These are phyloP conservation scores for Peniophora sp. DNA, from an alignment of 1,284 basidiomycete genomes.

Conservation along the genomic window DNA sequence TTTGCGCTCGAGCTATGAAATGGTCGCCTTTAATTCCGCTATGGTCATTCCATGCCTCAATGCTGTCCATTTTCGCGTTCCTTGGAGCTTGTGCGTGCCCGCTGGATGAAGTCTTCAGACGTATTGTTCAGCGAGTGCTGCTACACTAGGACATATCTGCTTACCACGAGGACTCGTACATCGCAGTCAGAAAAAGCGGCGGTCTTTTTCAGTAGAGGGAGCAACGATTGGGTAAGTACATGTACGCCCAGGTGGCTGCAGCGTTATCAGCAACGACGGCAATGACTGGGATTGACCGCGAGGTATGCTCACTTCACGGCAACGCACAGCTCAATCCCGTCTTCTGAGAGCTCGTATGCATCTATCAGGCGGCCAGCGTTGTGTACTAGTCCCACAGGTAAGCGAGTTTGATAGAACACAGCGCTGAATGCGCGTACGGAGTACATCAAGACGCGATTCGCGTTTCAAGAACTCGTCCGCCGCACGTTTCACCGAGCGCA, in stretches of 20 bases:
- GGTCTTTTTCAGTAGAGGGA: too few relatives aligned
- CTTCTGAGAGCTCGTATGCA: background rate
- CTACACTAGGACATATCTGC: conserved; percentile 18
- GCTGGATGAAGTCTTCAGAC: background rate
- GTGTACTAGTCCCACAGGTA: conserved; percentile 29
- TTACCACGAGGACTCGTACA: too few relatives aligned
- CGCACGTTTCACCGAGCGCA: background rate
- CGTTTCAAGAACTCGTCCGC: background rate
- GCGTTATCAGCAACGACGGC: background rate
- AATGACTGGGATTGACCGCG: background rate
- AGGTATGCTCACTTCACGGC: conserved; percentile 9
- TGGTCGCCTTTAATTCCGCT: too few relatives aligned
- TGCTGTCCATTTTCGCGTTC: too few relatives aligned
- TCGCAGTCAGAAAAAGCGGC: too few relatives aligned
- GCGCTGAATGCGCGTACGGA: background rate
- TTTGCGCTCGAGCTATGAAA: too few relatives aligned
- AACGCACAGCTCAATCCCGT: conserved; percentile 13
- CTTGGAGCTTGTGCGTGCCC: too few relatives aligned
- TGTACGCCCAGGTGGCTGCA: conserved; percentile 17
- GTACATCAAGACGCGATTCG: background rate
- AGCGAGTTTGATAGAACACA: background rate
- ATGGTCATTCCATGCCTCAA: too few relatives aligned
- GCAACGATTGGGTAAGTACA: too few relatives aligned
- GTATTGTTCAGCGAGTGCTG: conserved; percentile 32
- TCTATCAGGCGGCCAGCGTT: conserved; percentile 34